phyloP scores from a whole-genome alignment of 2,329 filamentous ascomycete species.

The Mycosphaerelloides madeirae region DNA sequence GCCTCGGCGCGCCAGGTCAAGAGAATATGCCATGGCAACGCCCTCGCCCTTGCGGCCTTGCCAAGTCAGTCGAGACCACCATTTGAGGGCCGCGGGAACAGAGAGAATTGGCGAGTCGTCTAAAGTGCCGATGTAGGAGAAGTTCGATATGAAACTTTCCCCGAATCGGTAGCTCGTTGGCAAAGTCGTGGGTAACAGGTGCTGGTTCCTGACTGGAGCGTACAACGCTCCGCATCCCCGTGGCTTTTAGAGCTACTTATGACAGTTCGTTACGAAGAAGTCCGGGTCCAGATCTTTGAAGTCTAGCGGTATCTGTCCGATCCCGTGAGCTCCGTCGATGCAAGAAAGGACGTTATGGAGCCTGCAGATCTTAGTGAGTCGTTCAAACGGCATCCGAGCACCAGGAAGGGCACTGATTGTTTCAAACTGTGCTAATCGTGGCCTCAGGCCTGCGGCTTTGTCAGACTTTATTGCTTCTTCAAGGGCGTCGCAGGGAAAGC shows the following conservation, averaged over 20 bases:
- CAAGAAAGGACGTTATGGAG: slow-evolving; percentile 65
- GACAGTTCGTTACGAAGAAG: slow-evolving; percentile 81
- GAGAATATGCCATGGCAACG: slow-evolving; percentile 60
- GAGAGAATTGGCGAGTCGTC: slow-evolving; percentile 70
- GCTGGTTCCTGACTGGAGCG: slow-evolving; percentile 71
- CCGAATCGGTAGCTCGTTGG: slow-evolving; percentile 76
- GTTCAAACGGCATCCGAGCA: slow-evolving; percentile 72
- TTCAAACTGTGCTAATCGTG: slow-evolving; percentile 72
- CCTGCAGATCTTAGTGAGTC: slow-evolving; percentile 58
- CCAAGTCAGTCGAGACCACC: slow-evolving; percentile 50
- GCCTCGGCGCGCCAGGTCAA: slow-evolving; percentile 58
- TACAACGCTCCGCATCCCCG: slow-evolving; percentile 76
- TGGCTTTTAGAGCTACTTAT: slow-evolving; percentile 83
- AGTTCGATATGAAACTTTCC: slow-evolving; percentile 44
- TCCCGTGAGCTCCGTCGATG: slow-evolving; percentile 77
- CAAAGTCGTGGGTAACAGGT: slow-evolving; percentile 65
- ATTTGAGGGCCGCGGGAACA: slow-evolving; percentile 65
- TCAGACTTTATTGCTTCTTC: slow-evolving; percentile 51
- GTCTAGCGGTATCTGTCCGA: slow-evolving; percentile 73
- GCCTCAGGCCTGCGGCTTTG: slow-evolving; percentile 53
- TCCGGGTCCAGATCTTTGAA: slow-evolving; percentile 65
- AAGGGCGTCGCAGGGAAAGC: slow-evolving; percentile 60
- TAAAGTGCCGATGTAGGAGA: slow-evolving; percentile 69
- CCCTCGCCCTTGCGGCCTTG: slow-evolving; percentile 55
- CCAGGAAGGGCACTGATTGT: slow-evolving; percentile 74